Conservation (phyloP, 768 basidiomycete genomes). For the Mycena belliarum region DNA sequence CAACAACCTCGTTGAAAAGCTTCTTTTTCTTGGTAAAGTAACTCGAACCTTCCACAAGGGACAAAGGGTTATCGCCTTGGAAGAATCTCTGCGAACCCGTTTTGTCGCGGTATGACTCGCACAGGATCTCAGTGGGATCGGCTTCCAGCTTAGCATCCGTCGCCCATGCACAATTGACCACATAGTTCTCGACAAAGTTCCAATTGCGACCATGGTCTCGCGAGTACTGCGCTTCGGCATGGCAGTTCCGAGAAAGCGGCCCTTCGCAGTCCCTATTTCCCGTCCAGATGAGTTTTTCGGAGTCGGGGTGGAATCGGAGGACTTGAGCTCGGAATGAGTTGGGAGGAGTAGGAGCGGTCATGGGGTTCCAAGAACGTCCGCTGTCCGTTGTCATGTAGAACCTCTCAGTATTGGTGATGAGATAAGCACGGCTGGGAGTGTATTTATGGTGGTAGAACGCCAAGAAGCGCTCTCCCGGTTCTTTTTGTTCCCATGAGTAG, state of each 20-base stretch:
- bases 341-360: conserved; percentile 65
- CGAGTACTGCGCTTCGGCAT: conserved; percentile 73
- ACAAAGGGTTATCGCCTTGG: conserved; percentile 59
- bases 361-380: conserved; percentile 68
- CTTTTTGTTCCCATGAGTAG: conserved; percentile 79
- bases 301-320: conserved; percentile 84
- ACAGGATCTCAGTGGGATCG: conserved; percentile 87
- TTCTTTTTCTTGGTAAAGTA: conserved; percentile 73
- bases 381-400: conserved; percentile 85
- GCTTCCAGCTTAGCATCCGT: conserved; percentile 75
- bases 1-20: conserved; percentile 86
- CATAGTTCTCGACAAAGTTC: conserved; percentile 80
- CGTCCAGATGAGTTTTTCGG: conserved; percentile 88
- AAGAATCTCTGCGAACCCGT: conserved; percentile 72
- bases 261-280: conserved; percentile 69
- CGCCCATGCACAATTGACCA: conserved; percentile 91
- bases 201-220: conserved; percentile 78
- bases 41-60: conserved; percentile 74
- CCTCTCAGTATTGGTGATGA: conserved; percentile 67
- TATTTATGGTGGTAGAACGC: conserved; percentile 87
- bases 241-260: conserved; percentile 52
- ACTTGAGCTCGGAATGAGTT: conserved; percentile 78
- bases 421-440: conserved; percentile 80
- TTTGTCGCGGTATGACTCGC: conserved; percentile 87
- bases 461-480: conserved; percentile 65